Evolutionary conservation across 371 early-diverging fungal genomes (phyloP), one percentile per base, ranked within the genome.

Genomic region (Smittium culicis): DNA sequence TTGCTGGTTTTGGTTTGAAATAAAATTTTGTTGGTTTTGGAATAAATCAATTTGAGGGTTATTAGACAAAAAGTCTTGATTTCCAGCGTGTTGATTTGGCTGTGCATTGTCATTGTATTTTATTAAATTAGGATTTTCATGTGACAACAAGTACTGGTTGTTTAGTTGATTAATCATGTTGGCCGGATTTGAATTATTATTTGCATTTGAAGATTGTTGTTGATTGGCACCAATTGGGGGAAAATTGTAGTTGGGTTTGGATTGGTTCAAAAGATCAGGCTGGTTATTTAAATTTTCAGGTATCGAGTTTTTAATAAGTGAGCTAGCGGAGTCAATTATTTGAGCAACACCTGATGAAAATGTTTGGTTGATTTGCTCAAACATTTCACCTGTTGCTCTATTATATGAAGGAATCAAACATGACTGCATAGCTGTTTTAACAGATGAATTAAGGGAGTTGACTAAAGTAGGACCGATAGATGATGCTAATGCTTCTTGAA

Each of bases 301-400:
- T 45, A 20, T 14, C 8, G 20, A 45, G 8, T 45, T 45, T 45
- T 8, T 45, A 14, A 20, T 8, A 8, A 14, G 14, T 45, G 45
- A 45, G 27, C 27, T 57, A 20, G 57, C 57, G 27, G 57, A 57
- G 57, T 57, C 25, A 16, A 57, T 57, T 5, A 27, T 16, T 14
- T 27, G 14, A 3, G 11, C 3, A 57, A 57, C 27, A n/a, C 57
- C 57, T 3, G n/a, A n/a, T 11, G 57, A 57, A 57, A 57, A 57
- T 16, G 57, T 16, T 16, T 11, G 5, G 27, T 57, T 57, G 3
- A 57, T 57, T 27, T 57, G 57, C 27, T 57, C 27, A 57, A 57
- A 57, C 57, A 57, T 57, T 57, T 57, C 57, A 25, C 5, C 57
- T 20, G 57, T 57, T 3, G 57, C 57, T 25, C 57, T 57, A 25